phyloP scores from a whole-genome alignment of 2,329 filamentous ascomycete species.

The Aspergillus sp. region DNA sequence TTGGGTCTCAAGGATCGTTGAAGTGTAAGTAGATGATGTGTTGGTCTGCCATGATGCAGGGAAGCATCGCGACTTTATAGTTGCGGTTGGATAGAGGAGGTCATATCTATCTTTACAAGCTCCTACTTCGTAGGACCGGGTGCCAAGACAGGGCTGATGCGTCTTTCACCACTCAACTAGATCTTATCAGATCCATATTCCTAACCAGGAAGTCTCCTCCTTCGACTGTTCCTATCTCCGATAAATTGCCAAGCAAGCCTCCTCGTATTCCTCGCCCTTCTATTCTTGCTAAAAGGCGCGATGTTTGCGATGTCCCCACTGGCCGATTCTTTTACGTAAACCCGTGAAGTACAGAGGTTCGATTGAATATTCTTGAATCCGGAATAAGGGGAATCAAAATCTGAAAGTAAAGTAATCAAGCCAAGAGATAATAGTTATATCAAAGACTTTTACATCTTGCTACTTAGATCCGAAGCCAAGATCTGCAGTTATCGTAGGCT shows the following conservation, averaged over 20 bases:
- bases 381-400: not conserved
- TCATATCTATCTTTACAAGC: not conserved
- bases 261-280: not conserved
- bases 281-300: not conserved
- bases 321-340: not conserved
- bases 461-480: too few relatives aligned
- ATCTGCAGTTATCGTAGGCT: too few relatives aligned
- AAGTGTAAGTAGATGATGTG: not conserved
- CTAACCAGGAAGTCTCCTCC: not conserved
- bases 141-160: not conserved
- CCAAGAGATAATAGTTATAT: too few relatives aligned
- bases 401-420: too few relatives aligned
- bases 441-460: too few relatives aligned
- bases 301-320: not conserved
- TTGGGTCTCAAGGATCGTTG: not conserved
- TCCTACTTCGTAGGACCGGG: not conserved
- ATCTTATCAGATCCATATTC: constrained; percentile 11
- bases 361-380: not conserved
- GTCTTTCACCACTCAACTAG: not conserved
- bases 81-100: not conserved
- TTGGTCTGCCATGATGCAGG: not conserved
- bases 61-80: not conserved
- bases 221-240: not conserved
- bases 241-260: not conserved
- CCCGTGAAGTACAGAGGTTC: not conserved